Percentiles rank a stretch among this genome's conserved stretches.
These are phyloP conservation scores for Hippophae rhamnoides DNA, from an alignment of 306 rosid genomes.

Conservation along the genomic window DNA sequence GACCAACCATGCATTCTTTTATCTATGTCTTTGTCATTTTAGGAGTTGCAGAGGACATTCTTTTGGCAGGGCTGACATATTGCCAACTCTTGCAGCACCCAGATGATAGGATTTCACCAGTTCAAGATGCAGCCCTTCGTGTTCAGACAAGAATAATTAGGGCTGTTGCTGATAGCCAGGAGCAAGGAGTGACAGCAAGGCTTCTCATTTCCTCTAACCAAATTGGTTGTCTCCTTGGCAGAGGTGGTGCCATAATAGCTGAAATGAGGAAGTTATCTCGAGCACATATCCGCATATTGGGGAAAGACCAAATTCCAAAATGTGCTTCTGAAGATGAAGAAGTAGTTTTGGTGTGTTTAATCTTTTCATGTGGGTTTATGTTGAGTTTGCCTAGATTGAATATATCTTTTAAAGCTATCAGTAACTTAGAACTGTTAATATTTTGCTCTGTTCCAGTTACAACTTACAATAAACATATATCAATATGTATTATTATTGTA, in stretches of 20 bases:
- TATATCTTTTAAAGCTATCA: background rate
- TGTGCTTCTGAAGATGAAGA: slow-evolving; percentile 85
- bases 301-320: slow-evolving; percentile 78
- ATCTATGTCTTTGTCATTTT: slow-evolving; percentile 1
- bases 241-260: slow-evolving; percentile 78
- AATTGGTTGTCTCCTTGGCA: slow-evolving; percentile 93
- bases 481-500: too few relatives aligned
- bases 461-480: background rate
- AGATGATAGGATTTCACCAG: slow-evolving; percentile 81
- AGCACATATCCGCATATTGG: slow-evolving; percentile 77
- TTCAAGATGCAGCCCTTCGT: slow-evolving; percentile 92
- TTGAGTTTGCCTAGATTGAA: slow-evolving; percentile 5
- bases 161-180: slow-evolving; percentile 63
- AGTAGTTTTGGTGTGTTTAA: slow-evolving; percentile 64
- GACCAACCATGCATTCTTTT: background rate
- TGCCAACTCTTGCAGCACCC: slow-evolving; percentile 65
- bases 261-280: slow-evolving; percentile 94
- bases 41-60: slow-evolving; percentile 8
- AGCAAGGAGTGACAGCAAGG: slow-evolving; percentile 59
- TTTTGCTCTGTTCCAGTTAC: background rate
- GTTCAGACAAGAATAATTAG: slow-evolving; percentile 68
- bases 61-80: slow-evolving; percentile 21
- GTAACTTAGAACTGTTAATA: background rate
- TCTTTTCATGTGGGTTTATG: background rate
- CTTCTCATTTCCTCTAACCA: slow-evolving; percentile 75